Evolutionary conservation across 257 asterid species (phyloP).

Genomic region (Solanum piurae): DNA sequence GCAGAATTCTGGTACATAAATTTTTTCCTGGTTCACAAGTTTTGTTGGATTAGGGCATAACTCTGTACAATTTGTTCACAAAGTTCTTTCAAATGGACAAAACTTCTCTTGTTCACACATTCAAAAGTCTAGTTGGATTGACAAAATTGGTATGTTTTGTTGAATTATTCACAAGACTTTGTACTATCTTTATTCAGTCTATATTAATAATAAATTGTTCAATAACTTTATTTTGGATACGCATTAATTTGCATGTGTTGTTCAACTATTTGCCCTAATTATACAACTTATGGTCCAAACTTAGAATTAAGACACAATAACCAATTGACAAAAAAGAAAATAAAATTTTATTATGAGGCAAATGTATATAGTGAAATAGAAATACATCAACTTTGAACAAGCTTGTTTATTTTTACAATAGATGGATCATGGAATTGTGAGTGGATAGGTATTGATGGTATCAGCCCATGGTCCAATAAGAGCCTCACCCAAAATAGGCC

Average conservation of each 20-base stretch:
- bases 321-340: not conserved
- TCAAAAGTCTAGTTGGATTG: not conserved
- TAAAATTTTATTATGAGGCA: not conserved
- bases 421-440: not conserved
- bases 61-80: not conserved
- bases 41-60: not conserved
- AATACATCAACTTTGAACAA: not conserved
- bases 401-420: not conserved
- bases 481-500: constrained; percentile 44
- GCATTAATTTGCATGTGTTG: not conserved
- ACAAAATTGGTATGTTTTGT: not conserved
- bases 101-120: not conserved
- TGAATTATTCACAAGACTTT: not conserved
- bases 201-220: not conserved
- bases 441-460: constrained; percentile 28
- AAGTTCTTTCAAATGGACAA: no score
- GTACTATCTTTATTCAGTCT: not conserved
- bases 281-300: not conserved
- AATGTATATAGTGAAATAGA: not conserved
- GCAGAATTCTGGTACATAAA: not conserved
- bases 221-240: not conserved
- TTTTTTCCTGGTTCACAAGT: not conserved
- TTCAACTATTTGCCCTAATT: not conserved
- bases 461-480: constrained; percentile 61
- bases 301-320: not conserved